Evolutionary conservation across 306 rosid genomes (phyloP).

Genomic region (Purshia tridentata): DNA sequence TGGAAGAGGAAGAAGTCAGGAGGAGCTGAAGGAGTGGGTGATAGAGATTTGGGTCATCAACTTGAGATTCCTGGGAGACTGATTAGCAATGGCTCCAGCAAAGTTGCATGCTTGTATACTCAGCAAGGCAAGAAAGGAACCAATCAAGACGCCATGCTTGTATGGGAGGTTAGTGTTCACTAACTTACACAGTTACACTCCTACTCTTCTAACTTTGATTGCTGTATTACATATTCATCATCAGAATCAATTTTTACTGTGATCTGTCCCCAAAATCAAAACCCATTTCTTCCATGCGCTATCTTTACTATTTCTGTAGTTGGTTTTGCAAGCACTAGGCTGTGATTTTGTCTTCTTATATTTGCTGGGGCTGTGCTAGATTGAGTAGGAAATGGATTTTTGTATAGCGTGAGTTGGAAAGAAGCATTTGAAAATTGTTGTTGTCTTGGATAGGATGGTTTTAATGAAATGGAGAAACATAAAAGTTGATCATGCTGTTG

Average conservation of each 20-base stretch:
- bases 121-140: slow-evolving; percentile 61
- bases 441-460: not conserved
- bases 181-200: not conserved
- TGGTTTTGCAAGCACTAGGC: not conserved
- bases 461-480: not conserved
- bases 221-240: not conserved
- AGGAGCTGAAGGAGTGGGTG: slow-evolving; percentile 19
- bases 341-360: not conserved
- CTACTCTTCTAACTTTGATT: not conserved
- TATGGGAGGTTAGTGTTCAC: slow-evolving; percentile 43
- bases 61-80: slow-evolving; percentile 40
- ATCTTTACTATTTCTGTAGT: not conserved
- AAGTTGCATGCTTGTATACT: slow-evolving; percentile 45
- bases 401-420: not conserved
- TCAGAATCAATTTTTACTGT: not conserved
- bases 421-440: not conserved
- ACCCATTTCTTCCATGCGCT: not conserved
- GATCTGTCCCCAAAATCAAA: slow-evolving; percentile 4
- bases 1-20: slow-evolving; percentile 24
- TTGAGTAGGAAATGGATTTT: not conserved
- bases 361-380: not conserved
- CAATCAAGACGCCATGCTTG: slow-evolving; percentile 59
- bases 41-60: slow-evolving; percentile 24
- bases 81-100: slow-evolving; percentile 34
- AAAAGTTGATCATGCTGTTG: slow-evolving; percentile 1